Conservation (phyloP, 2,329 filamentous ascomycete genomes). For the Truncatella angustata region DNA sequence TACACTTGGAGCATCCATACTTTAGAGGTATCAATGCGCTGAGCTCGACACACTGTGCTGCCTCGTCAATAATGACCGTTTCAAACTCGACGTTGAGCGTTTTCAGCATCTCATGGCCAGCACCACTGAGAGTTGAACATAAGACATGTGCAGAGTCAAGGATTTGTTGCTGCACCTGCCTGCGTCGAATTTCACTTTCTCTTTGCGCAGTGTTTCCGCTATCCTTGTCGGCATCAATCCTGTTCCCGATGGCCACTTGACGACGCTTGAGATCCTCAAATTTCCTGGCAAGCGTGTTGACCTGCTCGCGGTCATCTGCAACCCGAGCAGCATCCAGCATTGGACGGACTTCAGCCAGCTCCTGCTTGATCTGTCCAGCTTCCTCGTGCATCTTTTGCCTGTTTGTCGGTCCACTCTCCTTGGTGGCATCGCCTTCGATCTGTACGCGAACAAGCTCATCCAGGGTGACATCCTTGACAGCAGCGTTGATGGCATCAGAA, state of each 20-base stretch:
- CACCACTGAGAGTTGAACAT: slow-evolving; percentile 91
- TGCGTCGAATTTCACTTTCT: slow-evolving; percentile 81
- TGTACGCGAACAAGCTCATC: slow-evolving; percentile 84
- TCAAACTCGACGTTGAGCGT: slow-evolving; percentile 94
- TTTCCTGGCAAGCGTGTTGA: slow-evolving; percentile 66
- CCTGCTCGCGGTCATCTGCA: slow-evolving; percentile 44
- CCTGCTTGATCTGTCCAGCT: slow-evolving; percentile 70
- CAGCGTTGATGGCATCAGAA: slow-evolving; percentile 86
- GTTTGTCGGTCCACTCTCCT: slow-evolving; percentile 53
- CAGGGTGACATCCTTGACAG: slow-evolving; percentile 86
- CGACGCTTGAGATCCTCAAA: slow-evolving; percentile 76
- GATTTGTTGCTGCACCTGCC: slow-evolving; percentile 85
- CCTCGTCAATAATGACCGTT: slow-evolving; percentile 97
- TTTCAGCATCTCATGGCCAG: slow-evolving; percentile 96
- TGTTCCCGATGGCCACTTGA: slow-evolving; percentile 72
- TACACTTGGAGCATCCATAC: slow-evolving; percentile 94
- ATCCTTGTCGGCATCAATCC: slow-evolving; percentile 86
- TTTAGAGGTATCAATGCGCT: slow-evolving; percentile 95
- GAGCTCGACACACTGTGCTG: slow-evolving; percentile 95
- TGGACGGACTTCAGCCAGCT: slow-evolving; percentile 69
- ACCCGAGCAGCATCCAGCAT: slow-evolving; percentile 67
- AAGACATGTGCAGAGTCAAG: slow-evolving; percentile 89
- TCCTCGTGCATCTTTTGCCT: slow-evolving; percentile 62
- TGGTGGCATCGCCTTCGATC: slow-evolving; percentile 53
- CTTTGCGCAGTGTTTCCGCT: slow-evolving; percentile 78